Conservation (phyloP, 768 basidiomycete species). For the Leccinum uliginosum region DNA sequence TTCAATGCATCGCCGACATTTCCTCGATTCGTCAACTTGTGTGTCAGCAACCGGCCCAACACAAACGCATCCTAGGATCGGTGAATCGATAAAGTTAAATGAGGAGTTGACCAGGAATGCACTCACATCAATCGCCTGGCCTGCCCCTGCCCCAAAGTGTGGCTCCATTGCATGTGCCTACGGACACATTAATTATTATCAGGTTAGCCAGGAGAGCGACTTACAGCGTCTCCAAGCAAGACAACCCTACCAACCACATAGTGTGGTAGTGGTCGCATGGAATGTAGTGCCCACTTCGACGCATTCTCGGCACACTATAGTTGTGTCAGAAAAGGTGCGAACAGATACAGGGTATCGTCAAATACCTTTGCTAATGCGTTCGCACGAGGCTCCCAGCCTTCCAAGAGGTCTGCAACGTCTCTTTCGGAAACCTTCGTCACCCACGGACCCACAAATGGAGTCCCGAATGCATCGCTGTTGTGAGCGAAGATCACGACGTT, state of each 20-base stretch:
- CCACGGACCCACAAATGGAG: conserved; percentile 29
- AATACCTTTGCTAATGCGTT: conserved; percentile 11
- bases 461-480: conserved; percentile 28
- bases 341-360: neutral
- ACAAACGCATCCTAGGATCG: conserved; percentile 27
- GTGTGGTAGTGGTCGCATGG: conserved; percentile 34
- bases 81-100: neutral
- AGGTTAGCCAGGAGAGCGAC: neutral
- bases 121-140: conserved; percentile 45
- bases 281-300: conserved; percentile 42
- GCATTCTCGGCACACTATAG: conserved; percentile 33
- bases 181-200: neutral
- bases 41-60: conserved; percentile 27
- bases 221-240: conserved; percentile 49
- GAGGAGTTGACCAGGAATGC: neutral
- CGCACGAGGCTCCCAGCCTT: conserved; percentile 21
- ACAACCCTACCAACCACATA: conserved; percentile 39
- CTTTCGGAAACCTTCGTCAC: conserved; percentile 27
- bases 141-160: conserved; percentile 45
- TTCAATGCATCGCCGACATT: conserved; percentile 28
- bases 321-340: neutral
- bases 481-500: conserved; percentile 34
- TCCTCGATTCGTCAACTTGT: conserved; percentile 15
- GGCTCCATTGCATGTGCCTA: conserved; percentile 47
- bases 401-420: conserved; percentile 28